These are phyloP conservation scores for Triticum aestivum DNA, from an alignment of 176 grass and related monocot genomes.

Conservation along the genomic window DNA sequence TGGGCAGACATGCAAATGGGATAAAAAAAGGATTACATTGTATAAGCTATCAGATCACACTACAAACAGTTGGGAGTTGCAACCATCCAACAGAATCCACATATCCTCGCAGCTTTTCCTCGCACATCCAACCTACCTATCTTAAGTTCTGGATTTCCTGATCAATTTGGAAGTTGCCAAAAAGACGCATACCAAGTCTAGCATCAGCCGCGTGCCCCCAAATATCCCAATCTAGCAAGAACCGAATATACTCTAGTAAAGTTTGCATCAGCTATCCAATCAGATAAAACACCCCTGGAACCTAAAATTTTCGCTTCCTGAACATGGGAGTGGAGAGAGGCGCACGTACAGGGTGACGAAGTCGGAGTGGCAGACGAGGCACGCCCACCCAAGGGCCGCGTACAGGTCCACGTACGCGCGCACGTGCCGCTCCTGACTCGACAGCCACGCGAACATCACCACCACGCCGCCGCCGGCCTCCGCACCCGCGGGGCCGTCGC, in stretches of 20 bases:
- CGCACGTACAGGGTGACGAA: conserved; percentile 67
- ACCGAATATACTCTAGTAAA: neutral
- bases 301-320: neutral
- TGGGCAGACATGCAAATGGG: conserved; percentile 9
- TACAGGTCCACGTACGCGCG: conserved; percentile 70
- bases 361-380: conserved; percentile 87
- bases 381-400: conserved; percentile 67
- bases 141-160: neutral
- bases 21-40: neutral
- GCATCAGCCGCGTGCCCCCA: no score
- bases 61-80: neutral
- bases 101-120: neutral
- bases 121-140: neutral
- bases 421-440: conserved; percentile 80
- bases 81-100: neutral
- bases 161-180: neutral
- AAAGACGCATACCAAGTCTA: neutral
- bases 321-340: neutral
- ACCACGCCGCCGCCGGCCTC: conserved; percentile 62
- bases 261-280: neutral
- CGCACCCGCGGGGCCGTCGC: conserved; percentile 10
- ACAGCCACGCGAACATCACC: conserved; percentile 94
- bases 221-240: neutral
- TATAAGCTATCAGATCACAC: neutral
- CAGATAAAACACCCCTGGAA: neutral